These are phyloP conservation scores for Ophiostoma sp. DNA, from an alignment of 2,329 filamentous ascomycete genomes.

Conservation along the genomic window DNA sequence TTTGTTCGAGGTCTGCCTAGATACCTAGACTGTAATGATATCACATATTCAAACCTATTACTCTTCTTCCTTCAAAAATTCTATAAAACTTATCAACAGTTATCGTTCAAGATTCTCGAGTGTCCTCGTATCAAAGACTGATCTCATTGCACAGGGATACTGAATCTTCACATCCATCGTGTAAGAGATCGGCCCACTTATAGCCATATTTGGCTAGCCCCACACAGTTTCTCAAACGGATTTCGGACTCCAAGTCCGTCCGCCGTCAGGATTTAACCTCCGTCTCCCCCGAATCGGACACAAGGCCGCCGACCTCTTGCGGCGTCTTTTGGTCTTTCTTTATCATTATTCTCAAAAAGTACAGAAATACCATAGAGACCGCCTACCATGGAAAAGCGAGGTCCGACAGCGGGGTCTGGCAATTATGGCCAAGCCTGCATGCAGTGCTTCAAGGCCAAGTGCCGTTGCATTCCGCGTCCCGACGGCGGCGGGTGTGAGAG, in stretches of 20 bases:
- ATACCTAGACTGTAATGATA: background rate
- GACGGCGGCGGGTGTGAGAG: constrained; percentile 25
- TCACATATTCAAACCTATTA: no score
- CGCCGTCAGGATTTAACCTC: constrained; percentile 16
- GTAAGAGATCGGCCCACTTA: background rate
- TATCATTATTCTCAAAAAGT: background rate
- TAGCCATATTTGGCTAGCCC: background rate
- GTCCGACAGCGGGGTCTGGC: background rate
- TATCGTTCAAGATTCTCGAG: background rate
- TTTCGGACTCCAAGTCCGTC: constrained; percentile 19
- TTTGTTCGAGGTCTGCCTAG: background rate
- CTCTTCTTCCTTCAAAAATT: background rate
- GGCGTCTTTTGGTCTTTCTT: background rate
- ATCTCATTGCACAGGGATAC: background rate
- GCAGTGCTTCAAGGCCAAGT: constrained; percentile 26
- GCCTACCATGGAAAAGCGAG: constrained; percentile 1
- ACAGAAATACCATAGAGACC: background rate
- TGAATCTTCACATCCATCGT: background rate
- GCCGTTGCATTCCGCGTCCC: constrained; percentile 22
- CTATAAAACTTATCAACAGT: background rate
- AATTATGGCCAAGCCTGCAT: constrained; percentile 26
- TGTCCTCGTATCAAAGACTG: no score
- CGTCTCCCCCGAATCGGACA: background rate
- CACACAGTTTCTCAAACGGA: background rate
- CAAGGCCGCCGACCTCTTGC: background rate